Conservation (phyloP, 805 yeast genomes). For the Cyberlindnera americana region DNA sequence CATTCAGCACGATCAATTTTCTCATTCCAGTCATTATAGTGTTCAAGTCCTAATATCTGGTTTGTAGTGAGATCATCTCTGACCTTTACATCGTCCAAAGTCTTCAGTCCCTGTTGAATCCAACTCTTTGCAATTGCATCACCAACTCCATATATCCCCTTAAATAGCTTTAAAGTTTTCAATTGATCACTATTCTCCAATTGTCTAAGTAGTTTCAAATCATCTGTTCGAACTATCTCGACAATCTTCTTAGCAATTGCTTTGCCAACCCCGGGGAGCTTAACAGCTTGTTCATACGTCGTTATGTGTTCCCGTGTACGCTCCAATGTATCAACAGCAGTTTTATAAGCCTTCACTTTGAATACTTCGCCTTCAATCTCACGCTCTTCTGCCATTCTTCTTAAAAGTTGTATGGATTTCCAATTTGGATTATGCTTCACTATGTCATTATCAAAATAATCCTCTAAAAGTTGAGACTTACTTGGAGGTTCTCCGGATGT, state of each 20-base stretch:
- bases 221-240: slow-evolving; percentile 40
- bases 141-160: slow-evolving; percentile 50
- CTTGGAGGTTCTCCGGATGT: slow-evolving; percentile 1
- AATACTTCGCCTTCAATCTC: slow-evolving; percentile 33
- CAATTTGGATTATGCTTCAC: slow-evolving; percentile 22
- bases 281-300: slow-evolving; percentile 36
- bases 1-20: slow-evolving; percentile 46
- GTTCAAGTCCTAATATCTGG: slow-evolving; percentile 40
- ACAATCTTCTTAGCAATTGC: slow-evolving; percentile 42
- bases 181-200: slow-evolving; percentile 27
- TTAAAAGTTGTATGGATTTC: slow-evolving; percentile 18
- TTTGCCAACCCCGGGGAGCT: slow-evolving; percentile 39
- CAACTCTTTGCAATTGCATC: slow-evolving; percentile 37
- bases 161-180: slow-evolving; percentile 31
- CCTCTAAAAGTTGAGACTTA: slow-evolving; percentile 11
- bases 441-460: slow-evolving; percentile 5
- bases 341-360: slow-evolving; percentile 39
- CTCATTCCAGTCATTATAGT: slow-evolving; percentile 43
- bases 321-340: slow-evolving; percentile 39
- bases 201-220: slow-evolving; percentile 21
- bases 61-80: slow-evolving; percentile 28
- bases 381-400: slow-evolving; percentile 23
- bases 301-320: slow-evolving; percentile 29
- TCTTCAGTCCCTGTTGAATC: slow-evolving; percentile 36
- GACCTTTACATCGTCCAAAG: slow-evolving; percentile 36